Percentiles rank a stretch among this genome's conserved stretches.
phyloP scores from a whole-genome alignment of 208 protist species.

The Leishmania tarentolae region DNA sequence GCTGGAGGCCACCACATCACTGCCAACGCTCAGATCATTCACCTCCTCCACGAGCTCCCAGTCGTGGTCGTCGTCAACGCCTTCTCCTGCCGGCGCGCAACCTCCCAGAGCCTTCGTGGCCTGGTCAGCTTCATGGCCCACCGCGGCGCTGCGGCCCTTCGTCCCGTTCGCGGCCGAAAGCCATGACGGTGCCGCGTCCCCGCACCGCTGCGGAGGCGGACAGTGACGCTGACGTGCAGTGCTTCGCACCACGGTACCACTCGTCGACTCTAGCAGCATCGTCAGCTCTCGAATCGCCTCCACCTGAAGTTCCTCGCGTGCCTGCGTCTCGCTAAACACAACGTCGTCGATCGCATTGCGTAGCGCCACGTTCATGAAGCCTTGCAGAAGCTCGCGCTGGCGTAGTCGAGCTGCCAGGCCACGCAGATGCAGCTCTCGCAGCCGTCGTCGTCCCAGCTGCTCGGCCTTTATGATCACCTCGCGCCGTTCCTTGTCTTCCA shows the following conservation, averaged over 20 bases:
- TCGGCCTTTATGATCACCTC: constrained; percentile 22
- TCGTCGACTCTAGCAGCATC: constrained; percentile 16
- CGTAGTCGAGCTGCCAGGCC: constrained; percentile 30
- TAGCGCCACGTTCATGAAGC: constrained; percentile 3
- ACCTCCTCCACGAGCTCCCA: constrained; percentile 3
- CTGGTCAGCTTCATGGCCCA: background rate
- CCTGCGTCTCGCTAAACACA: constrained; percentile 17
- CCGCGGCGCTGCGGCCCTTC: background rate
- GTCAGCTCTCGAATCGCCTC: constrained; percentile 25
- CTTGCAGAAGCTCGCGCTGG: constrained; percentile 15
- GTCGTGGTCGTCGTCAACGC: constrained; percentile 2
- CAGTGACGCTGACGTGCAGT: background rate
- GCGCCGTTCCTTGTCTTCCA: constrained; percentile 20
- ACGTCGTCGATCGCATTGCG: constrained; percentile 18
- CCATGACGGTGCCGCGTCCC: background rate
- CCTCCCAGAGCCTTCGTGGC: background rate
- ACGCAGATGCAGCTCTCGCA: constrained; percentile 22
- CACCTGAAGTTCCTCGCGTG: constrained; percentile 19
- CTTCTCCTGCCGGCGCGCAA: background rate
- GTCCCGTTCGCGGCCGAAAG: background rate
- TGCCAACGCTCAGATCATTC: background rate
- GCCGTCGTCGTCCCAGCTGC: constrained; percentile 15
- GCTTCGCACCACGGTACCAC: constrained; percentile 14
- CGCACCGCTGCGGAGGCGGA: background rate
- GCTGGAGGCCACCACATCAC: too few species aligned